A percentile compares a stretch with the other conserved stretches of the same genome.
Conservation (phyloP, 148 eudicot species). For the Diospyros lotus region DNA sequence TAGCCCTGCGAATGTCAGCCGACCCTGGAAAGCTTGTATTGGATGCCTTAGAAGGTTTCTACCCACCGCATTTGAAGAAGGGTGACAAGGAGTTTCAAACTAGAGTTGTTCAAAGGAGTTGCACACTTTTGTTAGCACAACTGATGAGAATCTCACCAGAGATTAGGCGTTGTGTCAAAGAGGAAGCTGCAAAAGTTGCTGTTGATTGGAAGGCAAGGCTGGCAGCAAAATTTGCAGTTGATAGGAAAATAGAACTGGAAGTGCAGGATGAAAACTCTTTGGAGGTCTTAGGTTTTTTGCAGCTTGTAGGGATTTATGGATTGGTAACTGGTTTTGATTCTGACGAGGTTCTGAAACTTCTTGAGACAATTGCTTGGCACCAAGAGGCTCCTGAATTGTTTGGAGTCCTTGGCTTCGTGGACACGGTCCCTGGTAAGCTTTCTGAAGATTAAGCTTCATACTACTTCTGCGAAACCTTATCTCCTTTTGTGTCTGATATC, state of each 20-base stretch:
- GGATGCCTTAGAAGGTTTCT: slow-evolving; percentile 21
- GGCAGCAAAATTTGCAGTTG: slow-evolving; percentile 5
- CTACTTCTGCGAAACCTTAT: background rate
- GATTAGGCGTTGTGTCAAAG: background rate
- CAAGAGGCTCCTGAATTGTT: slow-evolving; percentile 1
- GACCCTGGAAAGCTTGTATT: slow-evolving; percentile 23
- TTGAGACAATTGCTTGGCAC: background rate
- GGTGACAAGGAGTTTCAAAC: slow-evolving; percentile 1
- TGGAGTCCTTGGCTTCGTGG: background rate
- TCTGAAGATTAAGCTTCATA: background rate
- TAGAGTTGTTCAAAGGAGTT: slow-evolving; percentile 2
- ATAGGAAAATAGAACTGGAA: slow-evolving; percentile 12
- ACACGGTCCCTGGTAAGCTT: slow-evolving; percentile 5
- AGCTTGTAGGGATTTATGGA: slow-evolving; percentile 13
- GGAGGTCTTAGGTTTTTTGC: slow-evolving; percentile 19
- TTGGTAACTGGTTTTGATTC: slow-evolving; percentile 12
- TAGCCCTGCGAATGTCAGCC: slow-evolving; percentile 12
- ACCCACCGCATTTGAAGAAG: background rate
- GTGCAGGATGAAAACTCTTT: background rate
- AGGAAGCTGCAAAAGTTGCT: slow-evolving; percentile 17
- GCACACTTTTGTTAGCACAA: slow-evolving; percentile 19
- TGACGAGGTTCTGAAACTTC: slow-evolving; percentile 9
- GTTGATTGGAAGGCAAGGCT: slow-evolving; percentile 12
- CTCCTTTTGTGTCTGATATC: background rate
- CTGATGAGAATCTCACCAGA: slow-evolving; percentile 15